phyloP scores from a whole-genome alignment of 2,329 filamentous ascomycete genomes.

The Exophiala sp. region DNA sequence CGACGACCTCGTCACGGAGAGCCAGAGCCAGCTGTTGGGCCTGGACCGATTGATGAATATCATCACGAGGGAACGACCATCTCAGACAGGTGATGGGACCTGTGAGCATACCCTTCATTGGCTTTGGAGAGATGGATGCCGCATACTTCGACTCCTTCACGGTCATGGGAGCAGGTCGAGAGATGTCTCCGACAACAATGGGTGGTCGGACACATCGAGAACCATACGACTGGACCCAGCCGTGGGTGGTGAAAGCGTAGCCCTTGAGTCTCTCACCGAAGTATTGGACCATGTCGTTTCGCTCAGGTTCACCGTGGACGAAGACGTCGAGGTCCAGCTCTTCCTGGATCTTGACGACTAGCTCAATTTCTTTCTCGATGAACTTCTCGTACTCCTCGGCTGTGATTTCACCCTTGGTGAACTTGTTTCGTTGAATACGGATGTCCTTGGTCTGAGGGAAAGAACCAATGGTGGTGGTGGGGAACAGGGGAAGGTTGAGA shows the following conservation, averaged over 20 bases:
- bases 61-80: conserved; percentile 99
- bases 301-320: conserved; percentile 98
- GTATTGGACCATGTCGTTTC: conserved; percentile 99
- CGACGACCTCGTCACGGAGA: conserved; percentile 95
- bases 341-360: conserved; percentile 93
- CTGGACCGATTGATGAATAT: conserved; percentile 98
- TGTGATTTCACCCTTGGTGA: conserved; percentile 97
- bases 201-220: conserved; percentile 97
- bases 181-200: conserved; percentile 98
- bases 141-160: conserved; percentile 99
- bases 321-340: conserved; percentile 96
- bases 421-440: conserved; percentile 91
- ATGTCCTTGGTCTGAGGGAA: conserved; percentile 99
- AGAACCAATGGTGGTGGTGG: conserved; percentile 97
- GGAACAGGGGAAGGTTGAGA: conserved; percentile 93
- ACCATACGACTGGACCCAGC: conserved; percentile 97
- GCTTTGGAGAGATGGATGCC: conserved; percentile 90
- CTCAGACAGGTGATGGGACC: conserved; percentile 97
- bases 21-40: conserved; percentile 97
- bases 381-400: conserved; percentile 92
- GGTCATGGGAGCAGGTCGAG: conserved; percentile 92
- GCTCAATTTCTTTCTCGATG: conserved; percentile 97
- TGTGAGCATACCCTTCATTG: conserved; percentile 99
- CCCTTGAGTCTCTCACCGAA: conserved; percentile 96
- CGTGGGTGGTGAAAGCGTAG: conserved; percentile 98